These are phyloP conservation scores for Pseudogymnoascus sp. DNA, from an alignment of 2,329 filamentous ascomycete species.

Conservation along the genomic window DNA sequence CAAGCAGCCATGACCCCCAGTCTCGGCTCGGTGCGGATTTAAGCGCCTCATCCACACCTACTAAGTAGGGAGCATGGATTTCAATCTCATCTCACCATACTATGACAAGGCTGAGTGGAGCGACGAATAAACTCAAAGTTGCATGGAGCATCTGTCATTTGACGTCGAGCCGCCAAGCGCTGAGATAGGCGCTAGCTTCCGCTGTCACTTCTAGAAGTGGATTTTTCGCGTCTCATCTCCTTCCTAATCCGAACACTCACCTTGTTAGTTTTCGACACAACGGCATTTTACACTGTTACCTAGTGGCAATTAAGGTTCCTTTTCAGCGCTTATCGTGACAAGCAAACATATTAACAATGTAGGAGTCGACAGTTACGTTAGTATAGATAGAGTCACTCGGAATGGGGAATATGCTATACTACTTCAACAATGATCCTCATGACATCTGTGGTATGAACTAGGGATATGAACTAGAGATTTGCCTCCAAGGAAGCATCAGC, in stretches of 20 bases:
- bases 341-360: no score
- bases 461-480: no score
- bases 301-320: no score
- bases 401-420: no score
- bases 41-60: not conserved
- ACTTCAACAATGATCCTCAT: no score
- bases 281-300: not conserved
- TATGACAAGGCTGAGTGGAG: not conserved
- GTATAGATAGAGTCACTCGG: no score
- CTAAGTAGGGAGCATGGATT: not conserved
- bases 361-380: no score
- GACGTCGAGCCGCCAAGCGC: conserved; percentile 1
- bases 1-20: not conserved
- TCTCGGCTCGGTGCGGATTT: not conserved
- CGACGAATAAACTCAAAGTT: not conserved
- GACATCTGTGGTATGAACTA: no score
- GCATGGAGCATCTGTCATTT: not conserved
- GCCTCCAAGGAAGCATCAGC: no score
- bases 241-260: not conserved
- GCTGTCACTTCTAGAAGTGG: not conserved
- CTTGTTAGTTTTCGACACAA: not conserved
- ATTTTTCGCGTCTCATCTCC: not conserved
- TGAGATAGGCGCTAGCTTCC: not conserved
- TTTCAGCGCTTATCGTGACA: no score
- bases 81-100: not conserved